Base-by-base conservation (phyloP, 139 green algal species). In the Astrephomene gubernaculifera region DNA sequence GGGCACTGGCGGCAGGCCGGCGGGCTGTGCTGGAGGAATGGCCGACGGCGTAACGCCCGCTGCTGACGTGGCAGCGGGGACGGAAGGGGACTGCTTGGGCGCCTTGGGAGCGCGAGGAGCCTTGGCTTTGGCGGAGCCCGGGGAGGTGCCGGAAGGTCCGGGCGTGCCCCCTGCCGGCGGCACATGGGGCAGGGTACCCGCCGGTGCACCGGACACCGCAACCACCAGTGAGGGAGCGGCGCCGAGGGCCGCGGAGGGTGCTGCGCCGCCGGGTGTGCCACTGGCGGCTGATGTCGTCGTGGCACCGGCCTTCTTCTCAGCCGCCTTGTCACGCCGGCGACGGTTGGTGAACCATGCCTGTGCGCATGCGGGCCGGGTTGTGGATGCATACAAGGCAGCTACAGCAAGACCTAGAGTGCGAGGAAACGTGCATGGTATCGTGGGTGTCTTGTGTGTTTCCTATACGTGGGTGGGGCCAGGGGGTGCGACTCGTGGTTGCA, bases 341-440 rank as follows among this genome's bases (percentile, higher is more conserved):
- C 88, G 79, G 71, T 91, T 90, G 14, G 85, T 92, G 89, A 97
- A 97, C 94, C 94, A 97, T 27, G 87, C 82, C 91, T 96, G 89
- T 19, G 61, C 17, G 49, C 49, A 12, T 12, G 49, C n/a, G n/a
- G n/a, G n/a, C n/a, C n/a, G n/a, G n/a, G n/a, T n/a, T n/a, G n/a
- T n/a, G n/a, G n/a, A n/a, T n/a, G n/a, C n/a, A n/a, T n/a, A n/a
- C n/a, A n/a, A n/a, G n/a, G n/a, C n/a, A n/a, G n/a, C n/a, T n/a
- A n/a, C n/a, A n/a, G n/a, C n/a, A n/a, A n/a, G n/a, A n/a, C n/a
- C n/a, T n/a, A n/a, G n/a, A n/a, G n/a, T n/a, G n/a, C n/a, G n/a
- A n/a, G n/a, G n/a, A n/a, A n/a, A n/a, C n/a, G n/a, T n/a, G n/a
- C n/a, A n/a, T n/a, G n/a, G n/a, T n/a, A n/a, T n/a, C n/a, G n/a